Evolutionary conservation across 2,329 filamentous ascomycete genomes (phyloP).

Genomic region (Myrmaecium sp.): DNA sequence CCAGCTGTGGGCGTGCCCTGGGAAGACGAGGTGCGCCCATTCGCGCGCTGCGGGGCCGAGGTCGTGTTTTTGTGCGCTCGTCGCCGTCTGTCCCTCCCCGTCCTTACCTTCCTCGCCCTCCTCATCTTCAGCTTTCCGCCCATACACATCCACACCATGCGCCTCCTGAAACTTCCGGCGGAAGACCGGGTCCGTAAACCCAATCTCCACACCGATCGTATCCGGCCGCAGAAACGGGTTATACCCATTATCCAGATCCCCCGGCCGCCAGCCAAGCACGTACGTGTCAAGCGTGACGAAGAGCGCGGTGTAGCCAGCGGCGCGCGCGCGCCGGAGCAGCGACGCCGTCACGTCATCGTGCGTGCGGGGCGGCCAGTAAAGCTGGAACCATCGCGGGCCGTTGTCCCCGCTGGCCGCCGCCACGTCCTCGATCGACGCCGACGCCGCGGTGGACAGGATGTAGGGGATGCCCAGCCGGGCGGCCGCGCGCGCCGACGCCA

Average conservation of each 20-base stretch:
- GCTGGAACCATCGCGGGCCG: constrained; percentile 53
- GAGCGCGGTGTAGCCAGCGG: constrained; percentile 44
- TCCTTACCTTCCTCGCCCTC: constrained; percentile 21
- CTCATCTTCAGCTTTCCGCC: constrained; percentile 12
- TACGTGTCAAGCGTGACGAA: constrained; percentile 61
- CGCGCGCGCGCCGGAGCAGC: constrained; percentile 43
- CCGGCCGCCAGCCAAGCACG: constrained; percentile 50
- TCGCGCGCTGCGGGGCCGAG: constrained; percentile 10
- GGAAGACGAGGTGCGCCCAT: constrained; percentile 18
- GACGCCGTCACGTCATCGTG: constrained; percentile 49
- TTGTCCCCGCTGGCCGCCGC: constrained; percentile 38
- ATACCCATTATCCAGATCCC: constrained; percentile 47
- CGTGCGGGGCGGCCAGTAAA: constrained; percentile 54
- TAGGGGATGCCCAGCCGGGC: constrained; percentile 45
- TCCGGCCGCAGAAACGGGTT: constrained; percentile 31
- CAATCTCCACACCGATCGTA: constrained; percentile 21
- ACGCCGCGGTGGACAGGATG: constrained; percentile 48
- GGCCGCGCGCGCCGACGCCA: constrained; percentile 46
- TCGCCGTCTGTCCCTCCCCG: constrained; percentile 19
- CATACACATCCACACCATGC: constrained; percentile 14
- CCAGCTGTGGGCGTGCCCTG: constrained; percentile 19
- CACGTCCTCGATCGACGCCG: constrained; percentile 48
- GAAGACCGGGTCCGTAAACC: constrained; percentile 21
- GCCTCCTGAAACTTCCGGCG: constrained; percentile 15
- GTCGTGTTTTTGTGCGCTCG: constrained; percentile 12